These are phyloP conservation scores for Mortierella claussenii DNA, from an alignment of 192 early-diverging fungal genomes.

Conservation along the genomic window DNA sequence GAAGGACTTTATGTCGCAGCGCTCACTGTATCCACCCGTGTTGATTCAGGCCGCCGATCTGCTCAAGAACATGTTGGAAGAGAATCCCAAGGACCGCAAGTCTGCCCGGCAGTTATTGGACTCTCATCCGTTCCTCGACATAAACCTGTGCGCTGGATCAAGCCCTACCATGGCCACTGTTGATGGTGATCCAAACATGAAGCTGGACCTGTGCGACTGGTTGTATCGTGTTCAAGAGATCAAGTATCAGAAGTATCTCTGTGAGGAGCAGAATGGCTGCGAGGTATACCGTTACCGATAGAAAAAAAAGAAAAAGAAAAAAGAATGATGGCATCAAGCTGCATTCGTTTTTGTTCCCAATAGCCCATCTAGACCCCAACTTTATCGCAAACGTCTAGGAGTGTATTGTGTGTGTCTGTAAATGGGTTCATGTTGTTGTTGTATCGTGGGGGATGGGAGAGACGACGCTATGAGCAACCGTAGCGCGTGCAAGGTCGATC, in stretches of 20 bases:
- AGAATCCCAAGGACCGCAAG: conserved; percentile 63
- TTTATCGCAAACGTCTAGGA: no score
- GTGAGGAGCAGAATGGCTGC: conserved; percentile 23
- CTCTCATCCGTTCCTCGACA: conserved; percentile 65
- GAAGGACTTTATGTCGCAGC: conserved; percentile 60
- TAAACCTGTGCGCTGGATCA: neutral
- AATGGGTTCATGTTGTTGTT: no score
- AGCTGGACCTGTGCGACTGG: conserved; percentile 41
- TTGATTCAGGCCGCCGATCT: conserved; percentile 73
- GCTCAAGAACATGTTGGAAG: conserved; percentile 64
- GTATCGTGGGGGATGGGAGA: no score
- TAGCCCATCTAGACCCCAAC: no score
- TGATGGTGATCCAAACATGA: neutral
- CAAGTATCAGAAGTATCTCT: conserved; percentile 45
- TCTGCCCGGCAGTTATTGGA: conserved; percentile 63
- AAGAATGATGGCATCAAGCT: neutral
- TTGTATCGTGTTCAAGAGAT: conserved; percentile 40
- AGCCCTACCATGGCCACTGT: neutral
- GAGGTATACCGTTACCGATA: conserved; percentile 45
- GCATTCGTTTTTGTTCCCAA: neutral
- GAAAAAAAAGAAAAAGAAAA: neutral
- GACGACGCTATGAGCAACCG: no score
- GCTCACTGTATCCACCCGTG: conserved; percentile 55
- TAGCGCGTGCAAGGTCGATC: no score
- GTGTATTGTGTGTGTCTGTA: no score